Evolutionary conservation across 2,329 filamentous ascomycete genomes (phyloP), one percentile per base, ranked within the genome.

Genomic region (Ramichloridium luteum): DNA sequence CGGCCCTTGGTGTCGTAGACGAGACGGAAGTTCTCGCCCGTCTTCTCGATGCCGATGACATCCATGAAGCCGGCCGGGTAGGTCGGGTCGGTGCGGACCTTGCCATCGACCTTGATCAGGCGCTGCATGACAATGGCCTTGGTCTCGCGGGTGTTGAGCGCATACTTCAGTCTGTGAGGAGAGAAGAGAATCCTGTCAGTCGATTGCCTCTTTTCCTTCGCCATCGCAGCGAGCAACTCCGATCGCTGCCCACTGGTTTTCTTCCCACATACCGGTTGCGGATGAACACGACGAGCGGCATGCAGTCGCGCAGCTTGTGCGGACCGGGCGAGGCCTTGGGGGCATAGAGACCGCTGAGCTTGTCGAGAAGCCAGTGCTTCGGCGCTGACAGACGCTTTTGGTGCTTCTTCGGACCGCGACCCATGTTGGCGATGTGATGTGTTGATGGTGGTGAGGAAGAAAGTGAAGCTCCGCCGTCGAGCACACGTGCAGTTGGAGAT

Each of bases 1-100:
- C 90, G 88, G 57, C 90, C 90, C 81, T 98, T 98, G 80, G 88
- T 98, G 67, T 98, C 90, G 79, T 96, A 98, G 76, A 98, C 72
- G 54, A 98, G 84, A 55, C 90, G 88, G 84, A 98, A 98, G 81
- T 93, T 82, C 80, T 98, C 90, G 78, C 86, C 86, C 40, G 90
- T 98, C 84, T 98, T 98, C 70, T 98, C 90, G 63, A 98, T 92
- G 59, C 74, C 72, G 73, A 98, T 94, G 62, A 98, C 90, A 64
- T 98, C 90, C 90, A 96, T 96, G 78, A 92, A 94, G 58, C 90
- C 90, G 51, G 90, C 72, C 55, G 90, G 90, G 80, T 82, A 98
- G 70, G 86, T 98, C 57, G 75, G 71, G 70, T 98, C 90, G 67
- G 90, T 98, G 72, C 90, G 88, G 70, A 98, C 85, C 76, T 98